Conservation (phyloP, 2,329 filamentous ascomycete species). For the Aspergillus calidoustus region DNA sequence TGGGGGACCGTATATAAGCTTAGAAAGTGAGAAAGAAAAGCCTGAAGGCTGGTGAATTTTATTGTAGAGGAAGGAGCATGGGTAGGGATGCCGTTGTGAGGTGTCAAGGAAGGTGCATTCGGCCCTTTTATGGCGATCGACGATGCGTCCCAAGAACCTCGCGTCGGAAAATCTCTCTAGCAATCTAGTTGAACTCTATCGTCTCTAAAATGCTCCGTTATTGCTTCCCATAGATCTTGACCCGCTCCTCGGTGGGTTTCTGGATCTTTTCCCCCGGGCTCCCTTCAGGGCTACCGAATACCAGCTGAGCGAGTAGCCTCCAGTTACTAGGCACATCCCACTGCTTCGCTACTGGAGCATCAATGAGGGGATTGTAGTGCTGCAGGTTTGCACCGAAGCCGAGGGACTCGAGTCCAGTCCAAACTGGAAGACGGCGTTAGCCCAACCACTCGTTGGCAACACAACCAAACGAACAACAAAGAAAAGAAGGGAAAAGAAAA, state of each 20-base stretch:
- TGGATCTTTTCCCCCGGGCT: conserved; percentile 67
- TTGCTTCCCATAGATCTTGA: conserved; percentile 63
- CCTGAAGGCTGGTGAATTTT: neutral
- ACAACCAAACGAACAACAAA: neutral
- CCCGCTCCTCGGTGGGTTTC: conserved; percentile 66
- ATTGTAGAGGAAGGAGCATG: conserved; percentile 1
- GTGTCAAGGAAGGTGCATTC: conserved; percentile 5
- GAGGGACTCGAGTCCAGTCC: conserved; percentile 81
- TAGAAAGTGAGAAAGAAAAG: neutral
- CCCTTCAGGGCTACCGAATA: conserved; percentile 70
- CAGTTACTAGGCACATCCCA: conserved; percentile 75
- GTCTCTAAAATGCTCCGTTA: neutral
- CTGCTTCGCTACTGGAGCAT: conserved; percentile 68
- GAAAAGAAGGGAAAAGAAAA: neutral
- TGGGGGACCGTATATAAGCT: neutral
- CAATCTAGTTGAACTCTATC: neutral
- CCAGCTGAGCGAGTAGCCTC: conserved; percentile 80
- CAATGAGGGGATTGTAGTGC: conserved; percentile 89
- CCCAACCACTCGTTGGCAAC: neutral
- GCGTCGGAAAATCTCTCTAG: neutral
- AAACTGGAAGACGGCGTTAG: conserved; percentile 52
- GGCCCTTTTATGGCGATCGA: neutral
- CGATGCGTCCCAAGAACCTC: neutral
- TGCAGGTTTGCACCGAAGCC: conserved; percentile 88
- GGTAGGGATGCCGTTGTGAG: neutral